A percentile compares a stretch with the other conserved stretches of the same genome.
Evolutionary conservation across 2,329 filamentous ascomycete genomes (phyloP).

Genomic region (Aspergillus fructus): DNA sequence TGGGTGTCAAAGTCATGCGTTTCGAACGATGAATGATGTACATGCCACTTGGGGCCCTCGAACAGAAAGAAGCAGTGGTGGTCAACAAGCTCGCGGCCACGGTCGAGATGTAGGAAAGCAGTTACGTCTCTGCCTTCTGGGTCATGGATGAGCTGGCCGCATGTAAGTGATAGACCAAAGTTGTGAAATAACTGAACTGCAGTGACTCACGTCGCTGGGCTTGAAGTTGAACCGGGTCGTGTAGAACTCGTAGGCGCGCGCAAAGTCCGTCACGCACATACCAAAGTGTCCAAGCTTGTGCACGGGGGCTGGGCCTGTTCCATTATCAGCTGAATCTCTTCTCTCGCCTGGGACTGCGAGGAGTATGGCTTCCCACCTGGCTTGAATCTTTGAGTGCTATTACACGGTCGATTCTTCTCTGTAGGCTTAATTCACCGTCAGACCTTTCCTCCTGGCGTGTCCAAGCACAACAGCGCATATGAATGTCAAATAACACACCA

Average conservation of each 20-base stretch:
- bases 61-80: slow-evolving; percentile 56
- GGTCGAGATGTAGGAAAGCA: slow-evolving; percentile 53
- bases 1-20: slow-evolving; percentile 56
- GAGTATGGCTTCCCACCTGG: slow-evolving; percentile 13
- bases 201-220: slow-evolving; percentile 32
- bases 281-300: slow-evolving; percentile 30
- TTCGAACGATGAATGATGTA: slow-evolving; percentile 53
- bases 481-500: slow-evolving; percentile 17
- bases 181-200: too few relatives aligned
- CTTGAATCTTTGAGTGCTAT: slow-evolving; percentile 22
- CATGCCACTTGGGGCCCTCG: slow-evolving; percentile 35
- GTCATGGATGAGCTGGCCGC: slow-evolving; percentile 2
- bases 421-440: neutral
- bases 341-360: neutral
- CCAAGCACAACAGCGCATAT: too few relatives aligned
- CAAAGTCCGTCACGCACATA: slow-evolving; percentile 27
- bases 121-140: slow-evolving; percentile 34
- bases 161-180: too few relatives aligned
- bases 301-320: slow-evolving; percentile 25
- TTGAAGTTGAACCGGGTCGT: slow-evolving; percentile 32
- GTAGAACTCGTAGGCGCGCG: slow-evolving; percentile 27
- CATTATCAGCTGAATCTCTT: slow-evolving; percentile 25
- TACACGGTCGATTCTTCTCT: neutral
- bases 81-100: slow-evolving; percentile 47
- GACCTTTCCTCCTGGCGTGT: too few relatives aligned